A percentile compares a stretch with the other conserved stretches of the same genome.
Evolutionary conservation across 306 rosid species (phyloP).

Genomic region (Rosa lucieae): DNA sequence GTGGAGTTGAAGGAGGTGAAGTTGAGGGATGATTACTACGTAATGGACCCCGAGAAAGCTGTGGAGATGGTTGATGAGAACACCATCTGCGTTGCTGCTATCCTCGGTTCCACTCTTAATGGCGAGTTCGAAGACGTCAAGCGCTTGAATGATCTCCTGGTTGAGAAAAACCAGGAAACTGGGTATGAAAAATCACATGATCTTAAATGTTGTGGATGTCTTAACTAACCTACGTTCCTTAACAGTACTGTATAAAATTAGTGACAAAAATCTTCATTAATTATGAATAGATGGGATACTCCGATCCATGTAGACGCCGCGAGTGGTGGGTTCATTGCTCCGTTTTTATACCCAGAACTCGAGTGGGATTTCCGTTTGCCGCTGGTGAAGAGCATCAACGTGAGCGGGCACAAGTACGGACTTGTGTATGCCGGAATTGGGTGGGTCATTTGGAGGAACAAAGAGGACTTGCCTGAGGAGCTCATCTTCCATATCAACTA

Average conservation of each 20-base stretch:
- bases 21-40: conserved; percentile 64
- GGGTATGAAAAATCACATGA: conserved; percentile 43
- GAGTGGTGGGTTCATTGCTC: conserved; percentile 95
- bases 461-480: conserved; percentile 84
- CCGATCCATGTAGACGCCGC: conserved; percentile 98
- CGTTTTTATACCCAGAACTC: conserved; percentile 82
- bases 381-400: conserved; percentile 89
- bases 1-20: conserved; percentile 93
- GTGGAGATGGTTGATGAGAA: conserved; percentile 92
- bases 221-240: neutral
- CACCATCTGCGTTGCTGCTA: conserved; percentile 95
- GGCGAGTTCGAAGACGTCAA: conserved; percentile 98
- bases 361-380: conserved; percentile 90
- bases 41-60: conserved; percentile 83
- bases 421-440: conserved; percentile 92
- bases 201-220: too few species aligned
- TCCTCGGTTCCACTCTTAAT: conserved; percentile 85
- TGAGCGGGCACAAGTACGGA: conserved; percentile 93
- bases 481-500: conserved; percentile 95
- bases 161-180: conserved; percentile 68
- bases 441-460: conserved; percentile 88
- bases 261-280: neutral
- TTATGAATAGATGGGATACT: conserved; percentile 72
- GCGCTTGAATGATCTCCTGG: conserved; percentile 67
- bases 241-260: neutral